Base-by-base conservation (phyloP, 2,329 filamentous ascomycete genomes). In the Colletotrichum simmondsii region DNA sequence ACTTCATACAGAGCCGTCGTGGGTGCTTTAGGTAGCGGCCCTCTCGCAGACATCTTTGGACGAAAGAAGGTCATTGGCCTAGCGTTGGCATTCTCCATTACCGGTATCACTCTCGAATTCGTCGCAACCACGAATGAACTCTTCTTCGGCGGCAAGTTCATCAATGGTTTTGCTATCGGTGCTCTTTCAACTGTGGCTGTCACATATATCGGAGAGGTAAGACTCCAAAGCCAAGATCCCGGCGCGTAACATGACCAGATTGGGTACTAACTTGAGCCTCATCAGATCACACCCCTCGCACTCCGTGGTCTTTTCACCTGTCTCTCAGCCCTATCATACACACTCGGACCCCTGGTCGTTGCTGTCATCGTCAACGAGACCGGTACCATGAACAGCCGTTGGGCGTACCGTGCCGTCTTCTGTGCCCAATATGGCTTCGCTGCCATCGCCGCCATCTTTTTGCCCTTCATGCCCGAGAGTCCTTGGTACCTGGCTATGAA, bases 401-500 rank as follows among this genome's bases (percentile, higher is more conserved):
- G 81, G 81, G 81, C 81, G 7, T 82, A 83, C 74, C 69, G 75
- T 32, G 71, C 77, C 3, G 73, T 82, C 22, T 82, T 83, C 69
- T 78, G 77, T 24, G 75, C 79, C 6, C 81, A 81, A 63, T 82
- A 80, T 63, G 80, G 79, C 2, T 80, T 83, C 71, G 77, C 79
- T 4, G 75, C 72, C 16, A 71, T 81, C 63, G 78, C 80, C 7
- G 75, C 78, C 57, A 6, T 79, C 8, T 65, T 80, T 14, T 75
- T 83, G 12, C 75, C 80, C 14, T 81, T 82, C 69, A 80, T 86
- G 68, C 85, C 85, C 2, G 84, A 87, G 76, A 85, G 83, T 1
- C 84, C 85, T 16, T 80, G 84, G 72, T 86, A 82, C 80, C 78
- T 86, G 2, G 76, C 77, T 7, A 79, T 78, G 32, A 79, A 80